A percentile compares a stretch with the other conserved stretches of the same genome.
These are phyloP conservation scores for Nothophytophthora sp. DNA, from an alignment of 352 stramenopile genomes.

Conservation along the genomic window DNA sequence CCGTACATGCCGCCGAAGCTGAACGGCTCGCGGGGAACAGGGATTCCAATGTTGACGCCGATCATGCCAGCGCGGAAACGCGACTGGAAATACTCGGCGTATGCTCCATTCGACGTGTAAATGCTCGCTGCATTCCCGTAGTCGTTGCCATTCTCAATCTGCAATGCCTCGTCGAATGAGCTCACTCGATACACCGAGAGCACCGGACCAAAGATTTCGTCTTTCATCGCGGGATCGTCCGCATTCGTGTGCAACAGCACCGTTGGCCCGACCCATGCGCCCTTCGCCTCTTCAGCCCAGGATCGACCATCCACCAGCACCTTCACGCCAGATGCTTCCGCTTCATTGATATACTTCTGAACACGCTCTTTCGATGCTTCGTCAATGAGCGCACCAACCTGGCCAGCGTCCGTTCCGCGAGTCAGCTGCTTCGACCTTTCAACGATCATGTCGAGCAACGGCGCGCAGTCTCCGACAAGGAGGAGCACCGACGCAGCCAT, in stretches of 20 bases:
- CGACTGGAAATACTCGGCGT: constrained; percentile 94
- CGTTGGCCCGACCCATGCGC: constrained; percentile 95
- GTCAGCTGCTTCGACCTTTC: constrained; percentile 85
- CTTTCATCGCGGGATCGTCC: constrained; percentile 88
- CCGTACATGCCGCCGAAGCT: constrained; percentile 97
- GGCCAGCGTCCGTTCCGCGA: constrained; percentile 87
- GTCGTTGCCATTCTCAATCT: constrained; percentile 96
- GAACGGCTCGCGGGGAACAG: constrained; percentile 95
- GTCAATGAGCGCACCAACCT: constrained; percentile 97
- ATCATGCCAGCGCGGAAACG: constrained; percentile 94
- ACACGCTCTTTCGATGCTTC: constrained; percentile 90
- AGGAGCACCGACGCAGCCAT: constrained; percentile 97
- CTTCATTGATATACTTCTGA: constrained; percentile 93
- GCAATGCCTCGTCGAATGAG: constrained; percentile 93
- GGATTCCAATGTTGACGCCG: constrained; percentile 97
- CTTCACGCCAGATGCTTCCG: constrained; percentile 78
- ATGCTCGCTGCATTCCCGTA: constrained; percentile 98
- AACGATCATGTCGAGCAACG: constrained; percentile 89
- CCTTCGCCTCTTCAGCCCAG: constrained; percentile 62
- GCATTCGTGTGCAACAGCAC: constrained; percentile 92
- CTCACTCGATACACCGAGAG: constrained; percentile 87
- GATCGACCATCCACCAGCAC: constrained; percentile 93
- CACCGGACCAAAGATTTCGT: constrained; percentile 99
- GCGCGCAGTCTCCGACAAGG: constrained; percentile 75
- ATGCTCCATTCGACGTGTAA: constrained; percentile 94